Percentiles rank a stretch among this genome's conserved stretches.
Evolutionary conservation across 73 alveolate species (phyloP).

Genomic region (Diophrys appendiculata): DNA sequence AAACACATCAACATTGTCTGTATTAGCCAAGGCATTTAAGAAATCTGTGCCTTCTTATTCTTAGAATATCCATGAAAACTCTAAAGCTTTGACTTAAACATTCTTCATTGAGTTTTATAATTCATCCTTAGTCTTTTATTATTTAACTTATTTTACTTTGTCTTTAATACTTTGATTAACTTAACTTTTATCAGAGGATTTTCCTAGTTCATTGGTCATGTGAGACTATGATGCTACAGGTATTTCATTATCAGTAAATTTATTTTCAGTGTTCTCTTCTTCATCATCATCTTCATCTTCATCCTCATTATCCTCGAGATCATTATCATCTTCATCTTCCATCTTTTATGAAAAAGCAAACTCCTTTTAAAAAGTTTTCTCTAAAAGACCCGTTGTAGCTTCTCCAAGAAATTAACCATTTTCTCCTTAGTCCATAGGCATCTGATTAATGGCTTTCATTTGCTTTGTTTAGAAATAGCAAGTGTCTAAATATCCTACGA

Average conservation of each 20-base stretch:
- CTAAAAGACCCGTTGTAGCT: not conserved
- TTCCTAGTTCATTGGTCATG: too few species aligned
- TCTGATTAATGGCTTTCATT: conserved; percentile 3
- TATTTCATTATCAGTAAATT: too few species aligned
- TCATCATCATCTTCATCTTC: not conserved
- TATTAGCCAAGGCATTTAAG: not conserved
- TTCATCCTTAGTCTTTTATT: not conserved
- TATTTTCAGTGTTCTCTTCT: not conserved
- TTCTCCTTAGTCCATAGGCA: not conserved
- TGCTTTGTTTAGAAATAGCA: conserved; percentile 30
- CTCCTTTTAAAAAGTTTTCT: too few species aligned
- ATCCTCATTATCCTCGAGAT: not conserved
- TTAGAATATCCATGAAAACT: not conserved
- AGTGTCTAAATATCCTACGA: conserved; percentile 1
- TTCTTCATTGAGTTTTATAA: not conserved
- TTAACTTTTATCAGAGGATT: too few species aligned
- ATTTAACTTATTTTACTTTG: not conserved
- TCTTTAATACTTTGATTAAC: too few species aligned
- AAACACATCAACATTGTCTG: not conserved
- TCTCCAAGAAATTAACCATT: not conserved
- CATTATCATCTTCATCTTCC: not conserved
- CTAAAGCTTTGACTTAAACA: not conserved
- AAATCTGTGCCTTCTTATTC: not conserved
- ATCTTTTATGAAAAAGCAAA: not conserved
- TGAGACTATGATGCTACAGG: too few species aligned